phyloP scores from a whole-genome alignment of 2,329 filamentous ascomycete species.

The Daldinia eschscholtzii region DNA sequence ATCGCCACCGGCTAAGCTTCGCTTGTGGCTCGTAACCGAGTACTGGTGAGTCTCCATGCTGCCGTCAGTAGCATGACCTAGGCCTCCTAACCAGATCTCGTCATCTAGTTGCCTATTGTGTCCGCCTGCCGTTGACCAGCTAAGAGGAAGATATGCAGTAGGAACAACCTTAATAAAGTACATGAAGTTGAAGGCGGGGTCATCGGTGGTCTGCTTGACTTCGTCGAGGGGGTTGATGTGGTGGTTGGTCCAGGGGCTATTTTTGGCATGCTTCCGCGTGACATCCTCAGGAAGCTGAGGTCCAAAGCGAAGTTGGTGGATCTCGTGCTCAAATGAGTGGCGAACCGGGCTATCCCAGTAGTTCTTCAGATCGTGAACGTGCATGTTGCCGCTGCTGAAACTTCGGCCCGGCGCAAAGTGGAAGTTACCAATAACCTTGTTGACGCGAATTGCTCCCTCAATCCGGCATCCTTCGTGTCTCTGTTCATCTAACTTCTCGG shows the following conservation, averaged over 20 bases:
- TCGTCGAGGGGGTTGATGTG: conserved; percentile 92
- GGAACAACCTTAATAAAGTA: conserved; percentile 99
- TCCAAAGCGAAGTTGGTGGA: conserved; percentile 92
- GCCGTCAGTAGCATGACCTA: conserved; percentile 76
- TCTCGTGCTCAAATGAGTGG: conserved; percentile 89
- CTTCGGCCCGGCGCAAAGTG: conserved; percentile 96
- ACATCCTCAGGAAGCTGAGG: conserved; percentile 86
- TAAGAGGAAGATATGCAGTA: conserved; percentile 92
- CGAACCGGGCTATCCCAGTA: conserved; percentile 82
- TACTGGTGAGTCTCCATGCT: conserved; percentile 99
- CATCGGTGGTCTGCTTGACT: conserved; percentile 79
- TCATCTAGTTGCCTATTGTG: conserved; percentile 59
- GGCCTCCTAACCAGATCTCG: conserved; percentile 73
- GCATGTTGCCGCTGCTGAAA: conserved; percentile 96
- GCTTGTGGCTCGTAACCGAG: conserved; percentile 95
- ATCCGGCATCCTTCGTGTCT: conserved; percentile 93
- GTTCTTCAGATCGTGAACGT: conserved; percentile 97
- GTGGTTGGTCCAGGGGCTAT: conserved; percentile 83
- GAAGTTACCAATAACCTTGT: conserved; percentile 99
- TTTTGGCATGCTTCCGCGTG: conserved; percentile 66
- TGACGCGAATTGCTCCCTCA: conserved; percentile 91
- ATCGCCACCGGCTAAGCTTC: conserved; percentile 84
- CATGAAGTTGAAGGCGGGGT: conserved; percentile 95
- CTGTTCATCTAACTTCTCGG: conserved; percentile 87
- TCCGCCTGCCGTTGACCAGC: conserved; percentile 71